phyloP scores from a whole-genome alignment of 2,329 filamentous ascomycete genomes.

The Cytospora piceae region DNA sequence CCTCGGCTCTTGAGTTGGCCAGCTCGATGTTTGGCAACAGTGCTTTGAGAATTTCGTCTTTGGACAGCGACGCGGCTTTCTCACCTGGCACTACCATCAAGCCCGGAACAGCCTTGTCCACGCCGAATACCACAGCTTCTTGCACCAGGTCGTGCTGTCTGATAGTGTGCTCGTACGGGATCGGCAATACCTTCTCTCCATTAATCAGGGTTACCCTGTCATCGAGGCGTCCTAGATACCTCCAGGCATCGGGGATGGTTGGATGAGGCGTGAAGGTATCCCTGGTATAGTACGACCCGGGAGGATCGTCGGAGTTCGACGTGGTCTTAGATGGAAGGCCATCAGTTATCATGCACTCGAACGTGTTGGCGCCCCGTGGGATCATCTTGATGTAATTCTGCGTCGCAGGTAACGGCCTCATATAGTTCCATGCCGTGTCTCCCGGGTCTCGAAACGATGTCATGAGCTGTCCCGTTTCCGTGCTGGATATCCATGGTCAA shows the following conservation, averaged over 20 bases:
- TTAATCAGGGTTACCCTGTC: constrained; percentile 51
- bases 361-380: constrained; percentile 39
- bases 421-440: constrained; percentile 61
- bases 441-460: constrained; percentile 53
- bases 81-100: constrained; percentile 56
- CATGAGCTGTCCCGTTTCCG: constrained; percentile 61
- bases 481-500: constrained; percentile 40
- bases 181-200: constrained; percentile 52
- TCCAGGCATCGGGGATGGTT: constrained; percentile 47
- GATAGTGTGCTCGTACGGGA: constrained; percentile 56
- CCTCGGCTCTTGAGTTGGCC: constrained; percentile 54
- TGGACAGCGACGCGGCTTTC: constrained; percentile 38
- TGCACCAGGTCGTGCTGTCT: constrained; percentile 55
- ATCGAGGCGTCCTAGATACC: constrained; percentile 50
- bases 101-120: constrained; percentile 55
- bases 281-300: constrained; percentile 48
- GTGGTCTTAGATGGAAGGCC: constrained; percentile 39
- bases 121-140: constrained; percentile 62
- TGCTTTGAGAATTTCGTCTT: constrained; percentile 49
- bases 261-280: constrained; percentile 50
- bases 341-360: constrained; percentile 40
- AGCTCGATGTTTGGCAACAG: constrained; percentile 55
- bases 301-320: constrained; percentile 47
- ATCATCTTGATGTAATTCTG: constrained; percentile 46
- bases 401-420: constrained; percentile 46